These are phyloP conservation scores for Aureobasidium sp. DNA, from an alignment of 2,329 filamentous ascomycete genomes.

Conservation along the genomic window DNA sequence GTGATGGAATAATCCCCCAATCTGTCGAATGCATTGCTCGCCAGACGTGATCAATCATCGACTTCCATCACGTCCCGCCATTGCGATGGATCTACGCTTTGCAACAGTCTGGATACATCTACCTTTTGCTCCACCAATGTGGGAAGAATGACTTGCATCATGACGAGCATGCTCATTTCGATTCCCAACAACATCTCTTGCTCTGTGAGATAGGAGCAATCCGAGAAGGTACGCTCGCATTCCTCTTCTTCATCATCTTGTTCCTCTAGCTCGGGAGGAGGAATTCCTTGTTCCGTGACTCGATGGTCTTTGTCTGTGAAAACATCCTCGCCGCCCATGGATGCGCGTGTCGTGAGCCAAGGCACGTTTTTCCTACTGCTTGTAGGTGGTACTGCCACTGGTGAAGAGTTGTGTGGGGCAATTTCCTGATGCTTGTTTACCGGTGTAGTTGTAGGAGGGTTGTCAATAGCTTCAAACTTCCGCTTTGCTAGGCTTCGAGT, in stretches of 20 bases:
- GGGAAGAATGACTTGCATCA: background rate
- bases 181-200: background rate
- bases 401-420: background rate
- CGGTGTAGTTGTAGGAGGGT: background rate
- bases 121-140: background rate
- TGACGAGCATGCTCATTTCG: background rate
- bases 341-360: slow-evolving; percentile 7
- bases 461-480: background rate
- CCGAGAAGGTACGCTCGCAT: no score
- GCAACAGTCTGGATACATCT: no score
- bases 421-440: background rate
- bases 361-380: background rate
- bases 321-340: background rate
- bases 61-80: no score
- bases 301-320: background rate
- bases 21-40: no score
- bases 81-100: no score
- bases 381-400: background rate
- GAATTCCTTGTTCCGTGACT: background rate
- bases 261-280: background rate
- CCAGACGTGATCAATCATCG: no score
- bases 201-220: background rate
- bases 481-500: background rate
- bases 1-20: no score
- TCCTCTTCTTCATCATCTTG: background rate